Base-by-base conservation (phyloP, 352 stramenopile species). In the Globisporangium irregulare region DNA sequence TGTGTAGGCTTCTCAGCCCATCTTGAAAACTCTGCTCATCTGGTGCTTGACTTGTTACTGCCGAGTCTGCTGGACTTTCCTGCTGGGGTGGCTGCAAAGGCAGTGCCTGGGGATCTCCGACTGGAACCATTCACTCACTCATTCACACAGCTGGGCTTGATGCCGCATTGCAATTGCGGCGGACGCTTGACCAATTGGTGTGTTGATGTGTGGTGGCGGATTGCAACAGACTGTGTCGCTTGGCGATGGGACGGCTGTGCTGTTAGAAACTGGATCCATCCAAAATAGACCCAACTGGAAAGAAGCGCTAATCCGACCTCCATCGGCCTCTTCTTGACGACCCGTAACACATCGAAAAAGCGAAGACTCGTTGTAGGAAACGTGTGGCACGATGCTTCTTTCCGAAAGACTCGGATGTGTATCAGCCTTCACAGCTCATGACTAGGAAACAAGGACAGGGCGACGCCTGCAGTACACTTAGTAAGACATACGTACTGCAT, bases 251-350 rank as follows among this genome's bases (percentile, higher is more conserved):
- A 29, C 53, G 27, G 18, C 27, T 29, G n/a, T 41, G 41, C 15
- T n/a, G 41, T 43, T 60, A 22, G 15, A 60, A 20, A n/a, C 8
- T 9, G 14, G 24, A 38, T 59, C 25, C 5, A 14, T 59, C 36
- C 25, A 36, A 59, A 59, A 59, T 59, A 59, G 53, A 59, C 25
- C 14, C 12, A 29, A 36, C 20, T n/a, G 41, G 41, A n/a, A 48
- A 32, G 29, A 32, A 32, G 38, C 38, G 4, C 38, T 46, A 41
- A 14, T 8, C 2, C 50, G 6, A 55, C 43, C 43, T 51, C 24
- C 14, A 51, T 51, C 14, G 14, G 43, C 9, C 34, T 41, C 34
- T 41, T 14, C 34, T 41, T 41, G 34, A 41, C 34, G 8, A 41
- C 34, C 34, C 34, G 8, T 41, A 41, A 14, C 9, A 41, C 34